These are phyloP conservation scores for Bathelium albidoporum DNA, from an alignment of 495 filamentous ascomycete genomes.

Conservation along the genomic window DNA sequence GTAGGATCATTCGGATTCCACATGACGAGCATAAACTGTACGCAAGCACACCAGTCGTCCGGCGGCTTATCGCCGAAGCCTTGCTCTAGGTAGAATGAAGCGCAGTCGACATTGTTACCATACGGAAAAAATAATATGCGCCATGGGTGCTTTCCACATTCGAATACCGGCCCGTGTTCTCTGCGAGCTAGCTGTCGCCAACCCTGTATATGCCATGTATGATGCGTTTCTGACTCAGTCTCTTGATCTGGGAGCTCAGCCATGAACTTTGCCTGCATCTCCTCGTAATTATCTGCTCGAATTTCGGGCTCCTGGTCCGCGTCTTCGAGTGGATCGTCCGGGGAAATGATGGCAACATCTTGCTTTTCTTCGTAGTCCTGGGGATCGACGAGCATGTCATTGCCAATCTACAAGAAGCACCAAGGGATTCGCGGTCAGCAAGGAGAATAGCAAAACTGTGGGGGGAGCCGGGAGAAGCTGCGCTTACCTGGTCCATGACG, in stretches of 20 bases:
- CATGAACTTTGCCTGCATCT: constrained; percentile 71
- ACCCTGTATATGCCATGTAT: constrained; percentile 78
- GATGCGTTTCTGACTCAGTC: constrained; percentile 51
- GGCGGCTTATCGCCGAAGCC: constrained; percentile 64
- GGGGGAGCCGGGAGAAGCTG: not conserved
- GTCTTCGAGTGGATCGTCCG: constrained; percentile 45
- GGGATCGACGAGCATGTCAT: constrained; percentile 44
- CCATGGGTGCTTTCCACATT: constrained; percentile 85
- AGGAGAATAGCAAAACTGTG: constrained; percentile 32
- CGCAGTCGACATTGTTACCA: constrained; percentile 77
- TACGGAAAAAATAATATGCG: constrained; percentile 90
- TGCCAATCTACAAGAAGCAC: constrained; percentile 50
- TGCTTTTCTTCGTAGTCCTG: constrained; percentile 61
- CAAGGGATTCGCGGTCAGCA: constrained; percentile 22
- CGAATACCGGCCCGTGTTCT: constrained; percentile 77
- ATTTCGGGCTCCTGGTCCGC: constrained; percentile 37
- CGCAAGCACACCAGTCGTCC: constrained; percentile 91
- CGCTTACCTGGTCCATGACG: constrained; percentile 29
- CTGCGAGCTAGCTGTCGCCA: constrained; percentile 67
- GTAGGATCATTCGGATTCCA: constrained; percentile 87
- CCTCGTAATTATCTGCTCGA: constrained; percentile 70
- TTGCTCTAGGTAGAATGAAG: constrained; percentile 94
- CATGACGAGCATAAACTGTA: constrained; percentile 86
- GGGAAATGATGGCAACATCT: constrained; percentile 74
- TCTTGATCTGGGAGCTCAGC: constrained; percentile 66